Conservation (phyloP, 106 monocot species). For the Allium sativum region DNA sequence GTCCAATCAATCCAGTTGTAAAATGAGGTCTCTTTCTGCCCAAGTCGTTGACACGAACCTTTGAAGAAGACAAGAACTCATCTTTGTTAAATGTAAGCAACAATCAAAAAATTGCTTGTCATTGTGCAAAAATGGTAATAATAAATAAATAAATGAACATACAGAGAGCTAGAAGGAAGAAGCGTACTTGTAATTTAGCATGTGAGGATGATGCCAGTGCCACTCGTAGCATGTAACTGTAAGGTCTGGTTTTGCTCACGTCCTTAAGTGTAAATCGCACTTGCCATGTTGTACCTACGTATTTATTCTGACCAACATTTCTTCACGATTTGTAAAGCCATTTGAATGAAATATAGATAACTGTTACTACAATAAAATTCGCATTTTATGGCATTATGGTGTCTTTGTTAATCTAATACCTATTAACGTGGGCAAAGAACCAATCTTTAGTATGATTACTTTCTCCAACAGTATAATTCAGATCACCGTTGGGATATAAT, state of each 20-base stretch:
- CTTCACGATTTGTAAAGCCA: neutral
- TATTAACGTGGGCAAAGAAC: conserved; percentile 89
- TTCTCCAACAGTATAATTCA: conserved; percentile 36
- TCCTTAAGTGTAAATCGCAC: conserved; percentile 26
- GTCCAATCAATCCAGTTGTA: conserved; percentile 36
- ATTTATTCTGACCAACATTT: conserved; percentile 3
- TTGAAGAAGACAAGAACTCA: neutral
- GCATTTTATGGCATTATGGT: no score
- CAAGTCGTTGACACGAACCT: conserved; percentile 46
- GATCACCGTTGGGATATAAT: conserved; percentile 54
- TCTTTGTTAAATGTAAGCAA: no score
- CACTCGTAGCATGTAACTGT: conserved; percentile 30
- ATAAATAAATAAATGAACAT: neutral
- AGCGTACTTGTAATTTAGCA: conserved; percentile 28
- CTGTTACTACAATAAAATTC: no score
- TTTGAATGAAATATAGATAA: no score
- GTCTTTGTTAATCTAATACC: conserved; percentile 17
- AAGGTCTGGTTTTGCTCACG: conserved; percentile 6
- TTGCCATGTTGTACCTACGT: conserved; percentile 34
- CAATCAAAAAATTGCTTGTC: no score
- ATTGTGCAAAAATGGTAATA: no score
- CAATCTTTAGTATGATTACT: conserved; percentile 74
- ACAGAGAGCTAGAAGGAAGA: no score
- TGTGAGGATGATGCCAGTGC: conserved; percentile 36
- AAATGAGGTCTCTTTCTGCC: conserved; percentile 25